Percentiles rank a stretch among this genome's conserved stretches.
These are phyloP conservation scores for Boletus sp. DNA, from an alignment of 768 basidiomycete species.

Conservation along the genomic window DNA sequence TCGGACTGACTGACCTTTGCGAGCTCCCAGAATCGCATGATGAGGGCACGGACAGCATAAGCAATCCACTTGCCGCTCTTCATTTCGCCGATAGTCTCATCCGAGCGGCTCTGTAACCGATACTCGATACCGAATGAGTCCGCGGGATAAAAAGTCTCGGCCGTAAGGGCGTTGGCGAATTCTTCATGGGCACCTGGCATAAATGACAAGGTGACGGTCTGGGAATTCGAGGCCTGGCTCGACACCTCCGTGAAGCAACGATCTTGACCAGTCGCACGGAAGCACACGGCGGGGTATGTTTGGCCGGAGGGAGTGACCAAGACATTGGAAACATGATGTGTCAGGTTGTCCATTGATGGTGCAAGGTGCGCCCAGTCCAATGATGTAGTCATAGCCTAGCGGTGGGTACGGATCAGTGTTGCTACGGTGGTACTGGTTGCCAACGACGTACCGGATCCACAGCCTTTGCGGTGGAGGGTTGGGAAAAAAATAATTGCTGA, in stretches of 20 bases:
- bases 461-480: slow-evolving; percentile 38
- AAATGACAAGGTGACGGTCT: slow-evolving; percentile 52
- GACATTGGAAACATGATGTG: slow-evolving; percentile 43
- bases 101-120: slow-evolving; percentile 45
- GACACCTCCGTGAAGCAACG: slow-evolving; percentile 42
- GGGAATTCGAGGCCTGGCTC: slow-evolving; percentile 34
- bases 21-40: slow-evolving; percentile 81
- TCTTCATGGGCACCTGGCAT: slow-evolving; percentile 46
- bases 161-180: slow-evolving; percentile 42
- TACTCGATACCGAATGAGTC: slow-evolving; percentile 47
- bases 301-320: slow-evolving; percentile 42
- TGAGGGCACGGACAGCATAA: slow-evolving; percentile 73
- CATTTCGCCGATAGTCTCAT: slow-evolving; percentile 63
- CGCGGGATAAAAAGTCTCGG: slow-evolving; percentile 24
- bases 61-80: slow-evolving; percentile 84
- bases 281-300: slow-evolving; percentile 52
- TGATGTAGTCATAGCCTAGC: slow-evolving; percentile 29
- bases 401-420: slow-evolving; percentile 1
- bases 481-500: slow-evolving; percentile 68
- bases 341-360: slow-evolving; percentile 44
- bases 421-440: neutral
- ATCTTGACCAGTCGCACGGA: slow-evolving; percentile 30
- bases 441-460: slow-evolving; percentile 33
- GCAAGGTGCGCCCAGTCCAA: slow-evolving; percentile 41
- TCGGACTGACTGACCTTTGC: slow-evolving; percentile 55